Evolutionary conservation across 768 basidiomycete species (phyloP), one percentile per base, ranked within the genome.

Genomic region (Mycena rosella): DNA sequence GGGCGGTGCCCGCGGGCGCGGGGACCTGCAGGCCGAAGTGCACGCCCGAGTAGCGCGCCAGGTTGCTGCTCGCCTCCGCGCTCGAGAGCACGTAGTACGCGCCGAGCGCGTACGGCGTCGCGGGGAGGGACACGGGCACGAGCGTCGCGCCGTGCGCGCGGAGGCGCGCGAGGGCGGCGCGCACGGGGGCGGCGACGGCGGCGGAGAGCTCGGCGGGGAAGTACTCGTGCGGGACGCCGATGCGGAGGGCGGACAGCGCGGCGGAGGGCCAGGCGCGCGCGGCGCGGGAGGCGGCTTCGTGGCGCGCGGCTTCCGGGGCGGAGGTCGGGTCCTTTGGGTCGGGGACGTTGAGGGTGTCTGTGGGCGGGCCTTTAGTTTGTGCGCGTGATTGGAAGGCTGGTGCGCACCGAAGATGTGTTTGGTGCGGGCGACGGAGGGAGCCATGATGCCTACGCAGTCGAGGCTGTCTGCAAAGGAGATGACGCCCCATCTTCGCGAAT

Each of bases 21-120:
- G 83, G 76, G 6, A 82, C 83, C 34, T 87, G 86, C 4, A 36
- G 55, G 89, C 96, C 97, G 74, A 90, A 98, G 72, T 91, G 87
- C 2, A 96, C 86, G 0, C 96, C 96, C 53, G 96, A 95, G 74
- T 91, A 99, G 44, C 96, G 83, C 5, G 94, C 95, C 63, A 99
- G 81, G 74, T 96, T 98, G 63, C 95, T 96, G 67, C 93, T 92
- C 0, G 96, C 96, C 75, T 98, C 97, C 0, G 97, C 96, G 66
- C 91, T 93, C 1, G 97, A 93, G 18, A 99, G 85, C n/a, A 98
- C 94, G 74, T 98, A 99, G 82, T 99, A 99, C 15, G 96, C 93
- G 61, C 95, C 95, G 6, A 99, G 84, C 0, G 95, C 94, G 74
- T 92, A 92, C 1, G 79, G 75, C 15, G 82, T 86, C 27, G 78